A percentile compares a stretch with the other conserved stretches of the same genome.
These are phyloP conservation scores for Gastrolobium bilobum DNA, from an alignment of 306 rosid species.

Conservation along the genomic window DNA sequence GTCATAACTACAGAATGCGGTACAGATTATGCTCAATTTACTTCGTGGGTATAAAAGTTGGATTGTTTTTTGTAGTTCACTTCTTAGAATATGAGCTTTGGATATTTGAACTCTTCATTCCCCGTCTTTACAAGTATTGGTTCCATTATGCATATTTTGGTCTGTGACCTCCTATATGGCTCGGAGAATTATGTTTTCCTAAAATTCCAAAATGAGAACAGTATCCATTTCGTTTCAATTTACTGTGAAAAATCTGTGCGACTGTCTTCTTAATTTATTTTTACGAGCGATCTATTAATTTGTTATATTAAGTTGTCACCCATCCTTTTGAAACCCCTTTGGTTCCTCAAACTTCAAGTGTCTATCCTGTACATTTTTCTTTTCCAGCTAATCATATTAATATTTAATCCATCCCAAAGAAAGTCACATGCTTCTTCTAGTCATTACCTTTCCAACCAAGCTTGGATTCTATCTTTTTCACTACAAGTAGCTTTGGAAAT, in stretches of 20 bases:
- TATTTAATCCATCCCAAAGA: too few relatives aligned
- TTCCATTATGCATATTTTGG: slow-evolving; percentile 34
- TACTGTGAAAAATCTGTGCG: too few relatives aligned
- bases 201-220: neutral
- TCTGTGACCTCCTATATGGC: slow-evolving; percentile 9
- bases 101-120: slow-evolving; percentile 8
- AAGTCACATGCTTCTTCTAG: neutral
- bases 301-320: too few relatives aligned
- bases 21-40: slow-evolving; percentile 45
- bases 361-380: neutral
- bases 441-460: neutral
- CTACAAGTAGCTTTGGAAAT: neutral
- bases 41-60: slow-evolving; percentile 31
- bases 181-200: slow-evolving; percentile 20
- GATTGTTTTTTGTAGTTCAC: slow-evolving; percentile 30
- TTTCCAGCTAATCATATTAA: neutral
- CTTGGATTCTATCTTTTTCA: neutral
- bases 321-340: neutral
- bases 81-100: slow-evolving; percentile 8
- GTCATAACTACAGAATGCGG: slow-evolving; percentile 50
- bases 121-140: neutral
- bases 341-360: neutral
- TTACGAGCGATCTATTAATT: neutral
- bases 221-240: too few relatives aligned
- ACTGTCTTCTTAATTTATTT: neutral